Evolutionary conservation across 2,329 filamentous ascomycete genomes (phyloP).

Genomic region (Hymenoscyphus salicellus): DNA sequence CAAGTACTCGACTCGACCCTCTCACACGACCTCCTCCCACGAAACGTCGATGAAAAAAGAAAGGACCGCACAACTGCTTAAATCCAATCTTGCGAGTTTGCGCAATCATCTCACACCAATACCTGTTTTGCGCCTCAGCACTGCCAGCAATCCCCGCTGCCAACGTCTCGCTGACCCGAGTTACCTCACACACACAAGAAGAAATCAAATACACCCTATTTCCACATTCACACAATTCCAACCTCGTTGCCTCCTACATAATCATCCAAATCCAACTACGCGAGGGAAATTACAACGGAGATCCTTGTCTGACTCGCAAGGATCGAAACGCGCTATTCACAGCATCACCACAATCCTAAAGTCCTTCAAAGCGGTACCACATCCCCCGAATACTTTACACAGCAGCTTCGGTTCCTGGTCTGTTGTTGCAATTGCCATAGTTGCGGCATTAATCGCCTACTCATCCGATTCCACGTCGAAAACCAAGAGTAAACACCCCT

Average conservation of each 20-base stretch:
- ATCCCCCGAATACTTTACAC: conserved; percentile 4
- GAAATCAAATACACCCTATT: background rate
- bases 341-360: background rate
- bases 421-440: conserved; percentile 13
- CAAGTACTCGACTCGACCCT: background rate
- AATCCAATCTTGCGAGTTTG: background rate
- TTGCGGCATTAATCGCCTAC: conserved; percentile 19
- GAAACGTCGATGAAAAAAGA: conserved; percentile 7
- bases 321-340: conserved; percentile 8
- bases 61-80: background rate
- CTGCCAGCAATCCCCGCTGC: background rate
- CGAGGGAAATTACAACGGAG: background rate
- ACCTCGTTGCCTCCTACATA: background rate
- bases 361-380: background rate
- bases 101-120: background rate
- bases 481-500: background rate
- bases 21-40: conserved; percentile 2
- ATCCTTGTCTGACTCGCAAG: conserved; percentile 4
- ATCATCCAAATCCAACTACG: background rate
- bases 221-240: conserved; percentile 1
- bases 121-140: background rate
- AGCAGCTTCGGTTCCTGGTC: conserved; percentile 21
- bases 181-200: background rate
- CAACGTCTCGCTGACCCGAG: background rate
- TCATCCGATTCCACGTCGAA: conserved; percentile 2